Percentiles rank a stretch among this genome's conserved stretches.
Evolutionary conservation across 345 rosid species (phyloP).

Genomic region (Laguncularia racemosa): DNA sequence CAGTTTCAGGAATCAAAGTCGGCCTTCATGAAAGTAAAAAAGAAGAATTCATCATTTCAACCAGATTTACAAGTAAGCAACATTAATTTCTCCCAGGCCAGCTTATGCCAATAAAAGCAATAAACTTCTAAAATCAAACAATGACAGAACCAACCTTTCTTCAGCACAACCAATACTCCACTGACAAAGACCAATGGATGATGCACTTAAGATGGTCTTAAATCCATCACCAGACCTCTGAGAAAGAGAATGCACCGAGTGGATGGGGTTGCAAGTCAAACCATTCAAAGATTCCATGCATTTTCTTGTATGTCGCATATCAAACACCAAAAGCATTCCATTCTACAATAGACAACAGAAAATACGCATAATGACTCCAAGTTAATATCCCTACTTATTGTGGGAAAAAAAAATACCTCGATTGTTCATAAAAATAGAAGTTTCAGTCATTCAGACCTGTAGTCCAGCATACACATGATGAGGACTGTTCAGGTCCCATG

Average conservation of each 20-base stretch:
- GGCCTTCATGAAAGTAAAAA: conserved; percentile 38
- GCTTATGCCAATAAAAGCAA: not conserved
- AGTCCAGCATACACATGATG: conserved; percentile 75
- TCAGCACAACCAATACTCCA: conserved; percentile 55
- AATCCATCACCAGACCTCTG: conserved; percentile 25
- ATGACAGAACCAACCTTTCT: conserved; percentile 40
- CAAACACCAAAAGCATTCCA: conserved; percentile 69
- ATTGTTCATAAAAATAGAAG: not conserved
- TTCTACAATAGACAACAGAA: conserved; percentile 31
- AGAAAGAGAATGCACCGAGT: conserved; percentile 51
- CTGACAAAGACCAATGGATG: conserved; percentile 69
- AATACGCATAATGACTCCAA: not conserved
- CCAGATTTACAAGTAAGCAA: not conserved
- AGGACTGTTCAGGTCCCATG: conserved; percentile 70
- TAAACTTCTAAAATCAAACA: not conserved
- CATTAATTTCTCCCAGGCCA: not conserved
- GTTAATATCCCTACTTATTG: not conserved
- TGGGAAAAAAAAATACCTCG: not conserved
- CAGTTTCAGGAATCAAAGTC: conserved; percentile 41
- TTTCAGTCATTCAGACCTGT: conserved; percentile 38
- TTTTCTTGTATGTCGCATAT: conserved; percentile 63
- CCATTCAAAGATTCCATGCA: conserved; percentile 55
- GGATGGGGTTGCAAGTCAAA: conserved; percentile 64
- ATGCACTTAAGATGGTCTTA: conserved; percentile 58
- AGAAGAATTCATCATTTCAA: not conserved